Conservation (phyloP, 345 rosid species). For the Rhizophora apiculata region DNA sequence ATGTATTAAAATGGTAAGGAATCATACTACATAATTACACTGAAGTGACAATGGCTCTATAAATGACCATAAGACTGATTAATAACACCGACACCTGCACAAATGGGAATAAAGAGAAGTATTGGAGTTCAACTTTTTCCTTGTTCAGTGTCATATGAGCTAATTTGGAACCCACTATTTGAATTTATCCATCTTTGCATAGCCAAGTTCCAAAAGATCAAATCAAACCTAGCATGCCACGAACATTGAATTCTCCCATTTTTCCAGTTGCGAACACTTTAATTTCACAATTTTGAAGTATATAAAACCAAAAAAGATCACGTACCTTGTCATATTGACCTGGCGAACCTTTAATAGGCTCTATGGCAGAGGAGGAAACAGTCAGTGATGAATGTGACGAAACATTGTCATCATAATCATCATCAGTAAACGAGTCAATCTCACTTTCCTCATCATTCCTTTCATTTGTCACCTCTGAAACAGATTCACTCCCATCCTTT, state of each 20-base stretch:
- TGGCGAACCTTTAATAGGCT: constrained; percentile 29
- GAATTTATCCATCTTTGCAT: neutral
- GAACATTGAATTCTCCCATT: neutral
- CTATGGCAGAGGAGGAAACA: constrained; percentile 42
- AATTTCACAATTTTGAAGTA: neutral
- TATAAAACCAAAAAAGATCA: constrained; percentile 3
- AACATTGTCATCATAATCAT: constrained; percentile 46
- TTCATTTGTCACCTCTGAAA: constrained; percentile 51
- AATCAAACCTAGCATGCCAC: neutral
- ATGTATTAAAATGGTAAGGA: neutral
- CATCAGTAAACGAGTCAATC: constrained; percentile 74
- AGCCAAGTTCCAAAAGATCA: constrained; percentile 8
- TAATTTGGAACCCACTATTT: neutral
- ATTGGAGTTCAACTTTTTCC: neutral
- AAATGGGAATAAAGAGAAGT: neutral
- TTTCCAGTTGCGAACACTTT: constrained; percentile 1
- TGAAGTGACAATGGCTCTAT: neutral
- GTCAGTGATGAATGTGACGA: constrained; percentile 54
- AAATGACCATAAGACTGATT: neutral
- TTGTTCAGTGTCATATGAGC: neutral
- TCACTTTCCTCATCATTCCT: constrained; percentile 53
- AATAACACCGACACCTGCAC: neutral
- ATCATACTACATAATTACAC: neutral
- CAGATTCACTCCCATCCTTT: constrained; percentile 54
- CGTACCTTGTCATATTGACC: constrained; percentile 48